phyloP scores from a whole-genome alignment of 1,284 basidiomycete genomes.

The Violaceomyces palustris region DNA sequence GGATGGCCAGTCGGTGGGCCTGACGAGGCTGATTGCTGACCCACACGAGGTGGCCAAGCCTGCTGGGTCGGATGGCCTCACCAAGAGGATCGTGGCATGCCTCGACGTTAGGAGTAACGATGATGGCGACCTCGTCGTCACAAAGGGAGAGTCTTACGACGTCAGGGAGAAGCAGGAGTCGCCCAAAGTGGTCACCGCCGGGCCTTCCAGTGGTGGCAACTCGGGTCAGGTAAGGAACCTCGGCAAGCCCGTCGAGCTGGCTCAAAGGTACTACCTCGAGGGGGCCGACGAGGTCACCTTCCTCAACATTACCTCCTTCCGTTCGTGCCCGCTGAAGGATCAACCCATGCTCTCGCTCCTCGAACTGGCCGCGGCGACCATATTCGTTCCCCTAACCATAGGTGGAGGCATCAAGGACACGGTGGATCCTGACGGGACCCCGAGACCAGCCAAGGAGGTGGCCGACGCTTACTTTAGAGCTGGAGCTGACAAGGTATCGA shows the following conservation, averaged over 20 bases:
- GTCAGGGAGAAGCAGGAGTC: constrained; percentile 66
- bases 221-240: constrained; percentile 82
- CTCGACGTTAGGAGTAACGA: constrained; percentile 98
- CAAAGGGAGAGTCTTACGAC: constrained; percentile 98
- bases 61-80: constrained; percentile 55
- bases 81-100: constrained; percentile 92
- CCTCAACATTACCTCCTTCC: constrained; percentile 99
- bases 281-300: constrained; percentile 97
- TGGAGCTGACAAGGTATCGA: constrained; percentile 93
- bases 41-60: constrained; percentile 37
- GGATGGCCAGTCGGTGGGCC: constrained; percentile 29
- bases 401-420: constrained; percentile 97
- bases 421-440: constrained; percentile 89
- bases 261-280: constrained; percentile 75
- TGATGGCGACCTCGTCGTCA: constrained; percentile 92
- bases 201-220: constrained; percentile 6
- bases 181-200: constrained; percentile 41
- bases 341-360: constrained; percentile 98
- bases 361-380: constrained; percentile 76
- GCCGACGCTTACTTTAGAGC: constrained; percentile 94
- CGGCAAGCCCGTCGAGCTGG: constrained; percentile 91
- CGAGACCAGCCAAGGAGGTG: constrained; percentile 80
- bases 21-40: constrained; percentile 32
- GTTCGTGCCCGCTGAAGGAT: constrained; percentile 86
- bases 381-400: constrained; percentile 97